Percentiles rank a stretch among this genome's conserved stretches.
These are phyloP conservation scores for Wickerhamiella pararugosa DNA, from an alignment of 1,139 yeast genomes.

Conservation along the genomic window DNA sequence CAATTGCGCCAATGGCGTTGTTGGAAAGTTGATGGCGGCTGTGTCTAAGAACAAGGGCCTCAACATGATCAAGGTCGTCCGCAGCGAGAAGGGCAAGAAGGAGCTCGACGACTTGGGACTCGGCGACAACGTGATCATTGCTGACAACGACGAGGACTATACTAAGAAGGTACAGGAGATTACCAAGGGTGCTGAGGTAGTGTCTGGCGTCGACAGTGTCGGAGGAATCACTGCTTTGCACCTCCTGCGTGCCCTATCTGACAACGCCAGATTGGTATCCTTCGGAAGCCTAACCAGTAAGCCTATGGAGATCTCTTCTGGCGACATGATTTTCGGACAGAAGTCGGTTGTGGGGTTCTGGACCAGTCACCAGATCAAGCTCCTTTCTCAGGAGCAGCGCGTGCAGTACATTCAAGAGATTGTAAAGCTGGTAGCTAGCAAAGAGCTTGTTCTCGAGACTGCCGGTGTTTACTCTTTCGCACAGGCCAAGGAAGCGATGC, in stretches of 20 bases:
- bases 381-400: not conserved
- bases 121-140: not conserved
- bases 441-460: not conserved
- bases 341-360: slow-evolving; percentile 1
- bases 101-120: slow-evolving; percentile 3
- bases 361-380: not conserved
- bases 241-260: not conserved
- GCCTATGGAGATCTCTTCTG: not conserved
- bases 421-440: not conserved
- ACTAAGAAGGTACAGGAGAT: not conserved
- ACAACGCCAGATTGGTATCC: not conserved
- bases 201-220: slow-evolving; percentile 4
- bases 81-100: slow-evolving; percentile 4
- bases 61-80: slow-evolving; percentile 5
- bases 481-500: slow-evolving; percentile 3
- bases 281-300: slow-evolving; percentile 1
- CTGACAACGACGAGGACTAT: not conserved
- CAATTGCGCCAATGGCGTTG: slow-evolving; percentile 6
- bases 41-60: slow-evolving; percentile 2
- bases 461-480: slow-evolving; percentile 1
- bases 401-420: not conserved
- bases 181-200: not conserved
- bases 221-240: slow-evolving; percentile 1
- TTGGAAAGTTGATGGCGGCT: slow-evolving; percentile 3
- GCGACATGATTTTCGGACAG: slow-evolving; percentile 1